Evolutionary conservation across 768 basidiomycete species (phyloP).

Genomic region (Chalciporus pseudorubinellus): DNA sequence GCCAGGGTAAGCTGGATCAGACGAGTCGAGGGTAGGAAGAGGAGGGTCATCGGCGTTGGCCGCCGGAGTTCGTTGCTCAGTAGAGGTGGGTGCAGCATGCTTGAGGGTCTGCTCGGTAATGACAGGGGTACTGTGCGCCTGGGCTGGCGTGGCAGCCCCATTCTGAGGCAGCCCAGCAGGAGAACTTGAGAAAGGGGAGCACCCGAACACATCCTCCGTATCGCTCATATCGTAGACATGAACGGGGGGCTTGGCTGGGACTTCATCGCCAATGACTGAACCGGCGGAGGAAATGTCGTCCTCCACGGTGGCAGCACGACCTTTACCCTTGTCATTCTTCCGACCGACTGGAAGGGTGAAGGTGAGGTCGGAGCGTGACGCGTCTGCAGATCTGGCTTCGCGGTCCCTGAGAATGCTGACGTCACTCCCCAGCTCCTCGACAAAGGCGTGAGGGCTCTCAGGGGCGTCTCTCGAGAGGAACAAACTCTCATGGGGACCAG

Average conservation of each 20-base stretch:
- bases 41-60: slow-evolving; percentile 44
- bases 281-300: slow-evolving; percentile 39
- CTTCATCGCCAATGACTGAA: slow-evolving; percentile 42
- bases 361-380: slow-evolving; percentile 24
- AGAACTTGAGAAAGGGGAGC: slow-evolving; percentile 12
- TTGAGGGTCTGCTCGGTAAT: slow-evolving; percentile 23
- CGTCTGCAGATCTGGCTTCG: slow-evolving; percentile 34
- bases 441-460: slow-evolving; percentile 59
- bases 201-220: slow-evolving; percentile 26
- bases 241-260: slow-evolving; percentile 55
- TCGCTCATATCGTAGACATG: slow-evolving; percentile 50
- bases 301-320: slow-evolving; percentile 27
- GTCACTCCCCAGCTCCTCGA: slow-evolving; percentile 53
- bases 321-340: slow-evolving; percentile 52
- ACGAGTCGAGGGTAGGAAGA: slow-evolving; percentile 44
- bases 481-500: slow-evolving; percentile 39
- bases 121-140: slow-evolving; percentile 43
- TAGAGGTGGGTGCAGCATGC: slow-evolving; percentile 6
- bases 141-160: slow-evolving; percentile 31
- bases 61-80: slow-evolving; percentile 12
- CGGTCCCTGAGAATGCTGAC: slow-evolving; percentile 31
- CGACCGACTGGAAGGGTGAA: slow-evolving; percentile 13
- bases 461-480: slow-evolving; percentile 34
- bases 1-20: slow-evolving; percentile 24
- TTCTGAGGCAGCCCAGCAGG: slow-evolving; percentile 12